Conservation (phyloP, 2,329 filamentous ascomycete genomes). For the Cordyceps javanica region DNA sequence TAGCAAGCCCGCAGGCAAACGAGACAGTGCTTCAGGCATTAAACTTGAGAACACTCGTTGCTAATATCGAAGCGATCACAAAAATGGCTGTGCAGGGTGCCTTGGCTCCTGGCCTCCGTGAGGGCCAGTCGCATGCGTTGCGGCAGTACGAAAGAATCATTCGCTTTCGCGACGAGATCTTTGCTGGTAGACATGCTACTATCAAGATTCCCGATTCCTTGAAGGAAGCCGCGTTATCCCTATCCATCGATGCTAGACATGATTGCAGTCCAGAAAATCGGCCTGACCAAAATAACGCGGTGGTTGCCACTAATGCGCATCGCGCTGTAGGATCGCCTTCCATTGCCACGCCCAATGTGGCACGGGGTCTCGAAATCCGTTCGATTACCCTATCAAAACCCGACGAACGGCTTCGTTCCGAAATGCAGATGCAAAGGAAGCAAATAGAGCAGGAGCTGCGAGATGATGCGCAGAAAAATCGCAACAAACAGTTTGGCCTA, state of each 20-base stretch:
- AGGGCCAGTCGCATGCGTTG: conserved; percentile 51
- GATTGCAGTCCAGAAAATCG: neutral
- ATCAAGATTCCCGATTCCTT: conserved; percentile 44
- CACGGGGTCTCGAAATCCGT: conserved; percentile 33
- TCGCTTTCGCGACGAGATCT: conserved; percentile 70
- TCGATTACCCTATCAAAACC: conserved; percentile 83
- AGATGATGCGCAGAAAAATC: conserved; percentile 67
- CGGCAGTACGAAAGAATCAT: conserved; percentile 74
- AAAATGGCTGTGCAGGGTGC: conserved; percentile 21
- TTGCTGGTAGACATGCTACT: conserved; percentile 66
- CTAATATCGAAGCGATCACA: conserved; percentile 6
- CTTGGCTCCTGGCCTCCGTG: conserved; percentile 25
- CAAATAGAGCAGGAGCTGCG: conserved; percentile 71
- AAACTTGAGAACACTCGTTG: neutral
- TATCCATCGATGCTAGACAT: neutral
- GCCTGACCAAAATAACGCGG: conserved; percentile 25
- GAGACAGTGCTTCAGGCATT: neutral
- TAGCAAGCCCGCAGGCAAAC: neutral
- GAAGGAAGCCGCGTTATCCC: neutral
- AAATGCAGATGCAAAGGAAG: conserved; percentile 72
- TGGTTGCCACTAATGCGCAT: conserved; percentile 32
- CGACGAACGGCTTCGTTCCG: conserved; percentile 74
- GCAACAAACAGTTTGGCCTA: conserved; percentile 37
- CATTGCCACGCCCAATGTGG: neutral
- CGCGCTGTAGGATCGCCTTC: conserved; percentile 15